Percentiles rank a stretch among this genome's conserved stretches.
Conservation (phyloP, 331 rosid species). For the Erythrophleum ivorense region DNA sequence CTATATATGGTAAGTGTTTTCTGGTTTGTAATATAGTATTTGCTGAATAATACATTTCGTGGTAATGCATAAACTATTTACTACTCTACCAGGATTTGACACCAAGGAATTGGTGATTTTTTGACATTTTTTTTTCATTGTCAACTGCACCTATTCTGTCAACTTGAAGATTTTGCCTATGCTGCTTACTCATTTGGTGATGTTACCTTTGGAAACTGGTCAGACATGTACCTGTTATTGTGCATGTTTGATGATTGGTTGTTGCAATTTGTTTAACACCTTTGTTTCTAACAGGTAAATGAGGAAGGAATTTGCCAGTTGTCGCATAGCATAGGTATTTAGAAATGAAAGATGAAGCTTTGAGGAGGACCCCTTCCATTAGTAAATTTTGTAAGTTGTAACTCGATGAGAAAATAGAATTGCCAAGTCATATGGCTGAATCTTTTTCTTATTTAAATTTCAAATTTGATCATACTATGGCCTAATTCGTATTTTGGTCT, state of each 20-base stretch:
- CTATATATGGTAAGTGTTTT: constrained; percentile 66
- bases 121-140: neutral
- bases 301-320: constrained; percentile 29
- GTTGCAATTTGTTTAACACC: constrained; percentile 10
- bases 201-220: neutral
- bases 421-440: constrained; percentile 6
- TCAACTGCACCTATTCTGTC: neutral
- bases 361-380: constrained; percentile 8
- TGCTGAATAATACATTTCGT: neutral
- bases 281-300: constrained; percentile 47
- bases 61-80: neutral
- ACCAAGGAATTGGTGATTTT: neutral
- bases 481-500: neutral
- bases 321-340: constrained; percentile 22
- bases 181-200: too few species aligned
- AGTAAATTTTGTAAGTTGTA: constrained; percentile 1
- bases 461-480: neutral
- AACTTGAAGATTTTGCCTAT: neutral
- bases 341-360: neutral
- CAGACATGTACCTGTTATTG: neutral
- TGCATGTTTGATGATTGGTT: constrained; percentile 8
- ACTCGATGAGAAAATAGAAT: constrained; percentile 29
- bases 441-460: neutral
- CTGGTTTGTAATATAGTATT: neutral
- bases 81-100: constrained; percentile 24